Percentiles rank a stretch among this genome's conserved stretches.
These are phyloP conservation scores for Hypoxylon lienhwacheense DNA, from an alignment of 495 filamentous ascomycete genomes.

Conservation along the genomic window DNA sequence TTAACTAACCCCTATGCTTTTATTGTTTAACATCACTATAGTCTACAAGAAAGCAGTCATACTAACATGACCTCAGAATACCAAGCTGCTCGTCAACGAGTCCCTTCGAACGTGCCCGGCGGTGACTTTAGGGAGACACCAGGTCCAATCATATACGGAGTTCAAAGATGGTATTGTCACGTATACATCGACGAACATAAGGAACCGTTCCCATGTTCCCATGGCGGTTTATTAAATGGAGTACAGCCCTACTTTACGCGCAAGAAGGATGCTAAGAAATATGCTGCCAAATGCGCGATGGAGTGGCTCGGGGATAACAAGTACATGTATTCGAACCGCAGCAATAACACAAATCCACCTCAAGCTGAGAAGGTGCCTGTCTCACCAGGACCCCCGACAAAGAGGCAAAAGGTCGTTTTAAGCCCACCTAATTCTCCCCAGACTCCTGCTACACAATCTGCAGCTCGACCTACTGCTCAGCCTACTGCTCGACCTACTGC, in stretches of 20 bases:
- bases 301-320: constrained; percentile 41
- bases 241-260: constrained; percentile 33
- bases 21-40: too few species aligned
- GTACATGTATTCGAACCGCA: constrained; percentile 24
- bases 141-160: constrained; percentile 4
- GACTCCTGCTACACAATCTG: too few species aligned
- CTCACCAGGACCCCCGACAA: constrained; percentile 9
- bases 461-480: too few species aligned
- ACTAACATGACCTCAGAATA: constrained; percentile 28
- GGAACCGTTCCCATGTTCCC: constrained; percentile 33
- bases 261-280: constrained; percentile 51
- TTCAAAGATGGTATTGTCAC: constrained; percentile 29
- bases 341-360: constrained; percentile 9
- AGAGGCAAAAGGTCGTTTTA: too few species aligned
- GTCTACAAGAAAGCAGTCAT: not conserved
- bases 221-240: constrained; percentile 26
- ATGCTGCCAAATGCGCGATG: constrained; percentile 48
- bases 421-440: too few species aligned
- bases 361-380: not conserved
- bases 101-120: constrained; percentile 8
- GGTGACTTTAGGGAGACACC: constrained; percentile 7
- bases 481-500: too few species aligned
- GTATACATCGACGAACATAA: constrained; percentile 23
- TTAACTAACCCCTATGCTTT: not conserved
- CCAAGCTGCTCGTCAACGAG: constrained; percentile 13